A percentile compares a stretch with the other conserved stretches of the same genome.
These are phyloP conservation scores for Avicennia marina DNA, from an alignment of 257 asterid species.

Conservation along the genomic window DNA sequence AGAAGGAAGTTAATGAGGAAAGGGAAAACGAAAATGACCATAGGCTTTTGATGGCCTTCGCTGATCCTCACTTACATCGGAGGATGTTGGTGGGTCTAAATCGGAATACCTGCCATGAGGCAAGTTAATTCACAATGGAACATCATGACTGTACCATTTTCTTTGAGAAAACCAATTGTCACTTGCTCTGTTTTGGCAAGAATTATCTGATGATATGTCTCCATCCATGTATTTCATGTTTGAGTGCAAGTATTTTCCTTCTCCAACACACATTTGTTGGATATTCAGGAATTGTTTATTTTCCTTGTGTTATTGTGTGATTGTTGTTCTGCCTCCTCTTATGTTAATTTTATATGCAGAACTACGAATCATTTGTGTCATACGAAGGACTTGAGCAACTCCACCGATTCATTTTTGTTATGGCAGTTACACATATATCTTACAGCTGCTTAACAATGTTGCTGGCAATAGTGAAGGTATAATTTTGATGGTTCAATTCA, in stretches of 20 bases:
- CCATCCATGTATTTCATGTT: not conserved
- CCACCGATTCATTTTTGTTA: conserved; percentile 94
- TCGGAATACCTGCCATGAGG: conserved; percentile 72
- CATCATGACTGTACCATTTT: too few species aligned
- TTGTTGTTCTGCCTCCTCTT: not conserved
- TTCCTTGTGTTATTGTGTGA: not conserved
- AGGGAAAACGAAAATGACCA: conserved; percentile 41
- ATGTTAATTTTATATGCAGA: conserved; percentile 37
- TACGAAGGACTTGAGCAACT: conserved; percentile 99
- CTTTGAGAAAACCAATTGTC: not conserved
- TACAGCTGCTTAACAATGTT: conserved; percentile 98
- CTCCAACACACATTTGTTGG: not conserved
- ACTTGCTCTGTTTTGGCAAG: not conserved
- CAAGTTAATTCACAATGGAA: conserved; percentile 21
- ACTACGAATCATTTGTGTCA: conserved; percentile 85
- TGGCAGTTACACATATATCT: conserved; percentile 91
- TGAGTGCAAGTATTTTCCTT: too few species aligned
- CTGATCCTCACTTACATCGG: conserved; percentile 37
- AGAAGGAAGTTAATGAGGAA: conserved; percentile 50
- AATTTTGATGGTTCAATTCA: conserved; percentile 9
- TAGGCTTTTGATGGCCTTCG: conserved; percentile 49
- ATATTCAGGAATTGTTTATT: not conserved
- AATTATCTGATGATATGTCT: not conserved
- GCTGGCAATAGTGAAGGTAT: conserved; percentile 92
- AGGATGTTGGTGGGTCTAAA: conserved; percentile 60